Evolutionary conservation across 257 asterid species (phyloP), one percentile per base, ranked within the genome.

Genomic region (Fraxinus pennsylvanica): DNA sequence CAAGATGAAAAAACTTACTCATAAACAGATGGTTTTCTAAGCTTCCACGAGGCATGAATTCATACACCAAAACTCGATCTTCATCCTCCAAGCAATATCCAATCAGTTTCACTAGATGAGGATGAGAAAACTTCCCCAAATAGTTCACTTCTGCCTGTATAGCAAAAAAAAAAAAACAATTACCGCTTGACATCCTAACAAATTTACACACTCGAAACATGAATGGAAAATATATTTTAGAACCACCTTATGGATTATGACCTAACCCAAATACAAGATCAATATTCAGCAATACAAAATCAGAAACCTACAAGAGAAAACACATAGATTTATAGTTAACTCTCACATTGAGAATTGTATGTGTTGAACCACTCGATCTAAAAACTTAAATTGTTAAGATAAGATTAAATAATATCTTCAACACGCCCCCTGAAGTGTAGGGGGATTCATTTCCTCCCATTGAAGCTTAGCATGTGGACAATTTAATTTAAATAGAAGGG

Each of bases 11-110:
- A 35, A 38, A 85, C 96, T 87, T 84, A 91, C 97, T 85, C 71
- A 85, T 78, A 19, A 84, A 84, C 68, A 84, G 73, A 71, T 84
- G 88, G 73, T 84, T 81, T 47, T 84, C 87, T 52, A 84, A 78
- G 76, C 85, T 84, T 59, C 87, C 87, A 35, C 85, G 75, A 27
- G 85, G 85, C 88, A 84, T 81, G 57, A 41, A 90, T 70, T 90
- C 94, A 10, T 88, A 90, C 68, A 90, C 89, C 81, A 90, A 76
- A 35, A 90, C 86, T 9, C 92, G 79, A 27, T 85, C 77, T 6
- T 90, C 92, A 72, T 89, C 94, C 82, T 89, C 94, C 88, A 85
- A 76, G 82, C 94, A 87, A 81, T 89, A 89, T 13, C 94, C 94
- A 17, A 89, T 80, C 38, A 89, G 84, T 75, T 75, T 87, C 85